Conservation (phyloP, 2,329 filamentous ascomycete species). For the Amauroascus niger region DNA sequence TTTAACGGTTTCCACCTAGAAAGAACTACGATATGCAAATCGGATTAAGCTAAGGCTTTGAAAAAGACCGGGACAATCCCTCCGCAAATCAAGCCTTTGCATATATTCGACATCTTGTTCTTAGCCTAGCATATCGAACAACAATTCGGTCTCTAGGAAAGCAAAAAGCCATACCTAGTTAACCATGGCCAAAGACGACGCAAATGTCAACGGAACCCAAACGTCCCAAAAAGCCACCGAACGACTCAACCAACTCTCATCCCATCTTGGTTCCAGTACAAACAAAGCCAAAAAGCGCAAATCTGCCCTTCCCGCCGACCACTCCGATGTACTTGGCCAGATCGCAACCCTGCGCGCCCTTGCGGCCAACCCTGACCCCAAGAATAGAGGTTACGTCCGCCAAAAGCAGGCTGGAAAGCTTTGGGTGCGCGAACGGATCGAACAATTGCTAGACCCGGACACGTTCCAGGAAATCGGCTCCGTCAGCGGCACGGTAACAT, state of each 20-base stretch:
- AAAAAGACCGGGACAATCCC: too few species aligned
- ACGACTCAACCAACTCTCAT: slow-evolving; percentile 42
- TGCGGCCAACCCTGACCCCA: slow-evolving; percentile 46
- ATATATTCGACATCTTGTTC: neutral
- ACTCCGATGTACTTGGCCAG: slow-evolving; percentile 52
- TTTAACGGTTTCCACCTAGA: too few species aligned
- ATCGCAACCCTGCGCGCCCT: slow-evolving; percentile 44
- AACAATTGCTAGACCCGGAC: slow-evolving; percentile 47
- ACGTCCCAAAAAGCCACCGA: slow-evolving; percentile 28
- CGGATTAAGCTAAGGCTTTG: too few species aligned
- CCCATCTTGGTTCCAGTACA: slow-evolving; percentile 29
- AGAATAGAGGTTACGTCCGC: slow-evolving; percentile 49
- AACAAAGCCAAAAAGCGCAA: slow-evolving; percentile 30
- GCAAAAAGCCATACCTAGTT: too few species aligned
- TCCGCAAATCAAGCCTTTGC: too few species aligned
- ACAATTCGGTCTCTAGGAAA: neutral
- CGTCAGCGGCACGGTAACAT: slow-evolving; percentile 50
- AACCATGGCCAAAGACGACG: slow-evolving; percentile 13
- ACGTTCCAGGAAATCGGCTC: slow-evolving; percentile 53
- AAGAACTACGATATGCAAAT: too few species aligned
- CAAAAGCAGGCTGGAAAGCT: slow-evolving; percentile 56
- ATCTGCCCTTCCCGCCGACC: slow-evolving; percentile 46
- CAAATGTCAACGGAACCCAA: neutral
- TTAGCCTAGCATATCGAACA: neutral
- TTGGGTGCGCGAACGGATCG: slow-evolving; percentile 54